Percentiles rank a stretch among this genome's conserved stretches.
These are phyloP conservation scores for Ophiostoma montium DNA, from an alignment of 2,329 filamentous ascomycete genomes.

Conservation along the genomic window DNA sequence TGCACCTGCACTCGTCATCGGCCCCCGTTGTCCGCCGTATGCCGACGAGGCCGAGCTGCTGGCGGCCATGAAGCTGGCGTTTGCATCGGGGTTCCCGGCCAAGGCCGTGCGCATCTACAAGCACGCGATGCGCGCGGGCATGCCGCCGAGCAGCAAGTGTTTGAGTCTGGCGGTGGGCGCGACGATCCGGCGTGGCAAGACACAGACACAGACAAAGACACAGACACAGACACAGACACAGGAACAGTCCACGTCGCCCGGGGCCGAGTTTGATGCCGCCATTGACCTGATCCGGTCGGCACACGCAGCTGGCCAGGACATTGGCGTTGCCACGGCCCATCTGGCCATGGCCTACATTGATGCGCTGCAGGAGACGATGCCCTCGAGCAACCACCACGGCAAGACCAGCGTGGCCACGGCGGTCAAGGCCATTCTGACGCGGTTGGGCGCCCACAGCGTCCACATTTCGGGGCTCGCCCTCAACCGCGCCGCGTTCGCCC, in stretches of 20 bases:
- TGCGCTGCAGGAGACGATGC: too few relatives aligned
- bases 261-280: conserved; percentile 18
- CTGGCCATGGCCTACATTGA: conserved; percentile 26
- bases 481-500: conserved; percentile 19
- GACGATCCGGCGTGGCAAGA: conserved; percentile 22
- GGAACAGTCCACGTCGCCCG: background rate
- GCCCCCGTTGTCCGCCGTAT: background rate
- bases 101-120: conserved; percentile 26
- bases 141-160: conserved; percentile 26
- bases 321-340: conserved; percentile 26
- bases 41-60: conserved; percentile 20
- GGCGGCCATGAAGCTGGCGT: conserved; percentile 27
- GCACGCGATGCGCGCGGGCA: conserved; percentile 20
- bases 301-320: conserved; percentile 26
- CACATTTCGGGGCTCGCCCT: conserved; percentile 16
- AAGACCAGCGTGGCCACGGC: conserved; percentile 13
- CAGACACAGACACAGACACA: background rate
- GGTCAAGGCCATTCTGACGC: conserved; percentile 14
- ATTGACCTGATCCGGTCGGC: conserved; percentile 26
- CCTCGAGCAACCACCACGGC: background rate
- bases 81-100: conserved; percentile 20
- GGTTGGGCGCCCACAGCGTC: conserved; percentile 15
- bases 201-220: conserved; percentile 10
- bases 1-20: conserved; percentile 13
- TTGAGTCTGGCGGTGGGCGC: conserved; percentile 35